Evolutionary conservation across 1,284 basidiomycete genomes (phyloP).

Genomic region (Bothia castanella): DNA sequence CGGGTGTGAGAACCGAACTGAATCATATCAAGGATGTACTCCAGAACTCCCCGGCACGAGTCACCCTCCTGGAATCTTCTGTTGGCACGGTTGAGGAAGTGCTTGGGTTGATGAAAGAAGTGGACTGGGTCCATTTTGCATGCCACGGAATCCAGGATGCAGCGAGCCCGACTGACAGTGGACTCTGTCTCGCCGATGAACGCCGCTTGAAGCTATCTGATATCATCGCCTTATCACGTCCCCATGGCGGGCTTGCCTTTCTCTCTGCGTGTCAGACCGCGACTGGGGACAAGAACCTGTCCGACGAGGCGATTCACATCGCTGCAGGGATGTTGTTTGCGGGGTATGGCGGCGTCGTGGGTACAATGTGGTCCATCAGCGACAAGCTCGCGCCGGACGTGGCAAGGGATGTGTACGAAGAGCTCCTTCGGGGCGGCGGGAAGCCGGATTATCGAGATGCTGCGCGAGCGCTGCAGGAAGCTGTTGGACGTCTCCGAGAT

Average conservation of each 20-base stretch:
- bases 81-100: neutral
- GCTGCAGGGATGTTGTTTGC: neutral
- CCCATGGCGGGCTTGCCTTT: no score
- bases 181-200: no score
- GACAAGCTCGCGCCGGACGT: neutral
- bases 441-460: neutral
- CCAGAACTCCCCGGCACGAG: no score
- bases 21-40: no score
- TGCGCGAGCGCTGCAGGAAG: neutral
- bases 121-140: neutral
- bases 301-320: neutral
- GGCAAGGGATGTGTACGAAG: neutral
- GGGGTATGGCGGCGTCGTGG: neutral
- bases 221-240: no score
- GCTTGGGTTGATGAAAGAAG: neutral
- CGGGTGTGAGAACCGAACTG: no score
- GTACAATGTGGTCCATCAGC: neutral
- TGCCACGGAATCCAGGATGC: neutral
- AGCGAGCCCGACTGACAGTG: no score
- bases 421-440: neutral
- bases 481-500: neutral
- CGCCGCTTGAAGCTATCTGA: no score
- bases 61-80: neutral
- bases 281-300: neutral
- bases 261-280: no score